These are phyloP conservation scores for Boletus albobrunnescens DNA, from an alignment of 1,284 basidiomycete species.

Conservation along the genomic window DNA sequence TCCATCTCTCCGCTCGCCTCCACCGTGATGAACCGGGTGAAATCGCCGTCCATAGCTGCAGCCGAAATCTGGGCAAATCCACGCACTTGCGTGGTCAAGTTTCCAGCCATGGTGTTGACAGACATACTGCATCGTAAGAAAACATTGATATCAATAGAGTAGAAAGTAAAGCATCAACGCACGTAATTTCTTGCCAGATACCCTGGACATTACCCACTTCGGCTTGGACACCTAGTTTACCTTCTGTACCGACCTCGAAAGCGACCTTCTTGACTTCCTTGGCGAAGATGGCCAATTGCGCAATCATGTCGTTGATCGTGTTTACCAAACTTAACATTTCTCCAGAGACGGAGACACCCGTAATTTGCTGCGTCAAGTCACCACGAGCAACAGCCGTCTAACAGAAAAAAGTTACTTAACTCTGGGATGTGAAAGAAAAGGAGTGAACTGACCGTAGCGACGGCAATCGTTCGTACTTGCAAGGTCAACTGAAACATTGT, in stretches of 20 bases:
- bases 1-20: constrained; percentile 99
- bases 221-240: constrained; percentile 95
- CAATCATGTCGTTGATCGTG: constrained; percentile 96
- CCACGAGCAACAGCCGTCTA: constrained; percentile 91
- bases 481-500: constrained; percentile 67
- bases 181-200: constrained; percentile 99
- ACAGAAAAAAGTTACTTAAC: constrained; percentile 6
- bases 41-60: constrained; percentile 98
- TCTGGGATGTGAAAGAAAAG: neutral
- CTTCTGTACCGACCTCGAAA: constrained; percentile 92
- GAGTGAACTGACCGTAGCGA: constrained; percentile 62
- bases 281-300: constrained; percentile 91
- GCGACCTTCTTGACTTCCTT: constrained; percentile 95
- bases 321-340: constrained; percentile 94
- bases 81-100: constrained; percentile 97
- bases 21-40: constrained; percentile 98
- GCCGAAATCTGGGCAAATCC: constrained; percentile 99
- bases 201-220: constrained; percentile 97
- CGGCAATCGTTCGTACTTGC: constrained; percentile 93
- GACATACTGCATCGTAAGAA: constrained; percentile 52
- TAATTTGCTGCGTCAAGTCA: constrained; percentile 92
- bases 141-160: neutral
- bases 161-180: constrained; percentile 36
- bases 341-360: constrained; percentile 88
- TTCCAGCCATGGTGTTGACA: constrained; percentile 95